Evolutionary conservation across 108 stramenopile species (phyloP).

Genomic region (Nannochloropsis oceanica): DNA sequence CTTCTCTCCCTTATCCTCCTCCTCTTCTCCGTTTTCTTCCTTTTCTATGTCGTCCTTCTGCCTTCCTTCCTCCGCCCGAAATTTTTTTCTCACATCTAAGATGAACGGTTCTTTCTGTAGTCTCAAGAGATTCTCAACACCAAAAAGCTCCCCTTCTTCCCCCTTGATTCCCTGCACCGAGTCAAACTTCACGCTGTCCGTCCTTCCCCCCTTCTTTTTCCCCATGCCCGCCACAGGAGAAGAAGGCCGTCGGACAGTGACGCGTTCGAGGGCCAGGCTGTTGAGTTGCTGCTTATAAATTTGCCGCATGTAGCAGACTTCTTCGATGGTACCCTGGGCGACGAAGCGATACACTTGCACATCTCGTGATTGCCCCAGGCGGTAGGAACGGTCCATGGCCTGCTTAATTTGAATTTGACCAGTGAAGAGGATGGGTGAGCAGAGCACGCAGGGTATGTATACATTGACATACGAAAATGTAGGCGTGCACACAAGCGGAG

Average conservation of each 20-base stretch:
- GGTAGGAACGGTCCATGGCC: constrained; percentile 49
- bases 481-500: too few species aligned
- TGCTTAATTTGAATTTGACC: constrained; percentile 22
- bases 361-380: constrained; percentile 71
- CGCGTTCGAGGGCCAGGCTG: constrained; percentile 21
- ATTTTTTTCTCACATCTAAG: not conserved
- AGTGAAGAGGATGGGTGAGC: not conserved
- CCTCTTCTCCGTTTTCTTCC: not conserved
- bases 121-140: constrained; percentile 18
- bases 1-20: not conserved
- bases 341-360: constrained; percentile 66
- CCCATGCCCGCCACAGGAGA: not conserved
- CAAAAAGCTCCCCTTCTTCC: constrained; percentile 22
- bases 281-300: constrained; percentile 76
- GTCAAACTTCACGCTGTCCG: constrained; percentile 9
- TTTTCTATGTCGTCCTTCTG: not conserved
- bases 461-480: too few species aligned
- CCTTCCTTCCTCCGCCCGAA: not conserved
- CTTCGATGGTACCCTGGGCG: constrained; percentile 67
- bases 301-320: constrained; percentile 75
- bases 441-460: not conserved
- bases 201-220: not conserved
- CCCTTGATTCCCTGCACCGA: constrained; percentile 16
- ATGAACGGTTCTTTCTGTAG: not conserved
- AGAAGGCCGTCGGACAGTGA: not conserved